Conservation (phyloP, 768 basidiomycete species). For the Amanita polypyramis region DNA sequence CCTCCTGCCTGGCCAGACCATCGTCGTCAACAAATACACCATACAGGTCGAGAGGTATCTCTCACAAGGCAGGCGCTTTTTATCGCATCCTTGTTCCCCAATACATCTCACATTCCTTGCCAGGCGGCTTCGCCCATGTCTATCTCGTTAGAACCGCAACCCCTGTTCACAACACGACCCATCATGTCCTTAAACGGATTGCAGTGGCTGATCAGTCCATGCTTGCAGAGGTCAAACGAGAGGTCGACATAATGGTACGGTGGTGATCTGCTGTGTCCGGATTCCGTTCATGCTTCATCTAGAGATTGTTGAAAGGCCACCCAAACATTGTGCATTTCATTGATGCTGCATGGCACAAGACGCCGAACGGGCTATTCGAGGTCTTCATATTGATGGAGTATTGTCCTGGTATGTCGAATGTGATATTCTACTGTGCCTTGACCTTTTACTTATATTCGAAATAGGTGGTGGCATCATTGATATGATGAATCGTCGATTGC, state of each 20-base stretch:
- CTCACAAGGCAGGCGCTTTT: conserved; percentile 63
- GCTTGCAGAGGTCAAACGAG: conserved; percentile 90
- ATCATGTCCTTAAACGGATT: conserved; percentile 95
- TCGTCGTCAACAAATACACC: conserved; percentile 80
- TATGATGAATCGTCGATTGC: conserved; percentile 96
- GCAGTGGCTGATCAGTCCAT: conserved; percentile 85
- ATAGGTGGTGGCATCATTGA: conserved; percentile 97
- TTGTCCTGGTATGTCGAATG: conserved; percentile 58
- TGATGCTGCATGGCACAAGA: conserved; percentile 85
- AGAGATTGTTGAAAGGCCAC: conserved; percentile 88
- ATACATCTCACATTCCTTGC: conserved; percentile 8
- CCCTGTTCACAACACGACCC: conserved; percentile 84
- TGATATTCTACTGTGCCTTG: not conserved
- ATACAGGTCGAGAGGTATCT: conserved; percentile 94
- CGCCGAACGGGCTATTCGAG: conserved; percentile 79
- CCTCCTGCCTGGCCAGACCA: conserved; percentile 72
- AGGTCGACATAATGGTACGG: conserved; percentile 96
- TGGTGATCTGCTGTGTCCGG: not conserved
- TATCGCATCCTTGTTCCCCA: conserved; percentile 7
- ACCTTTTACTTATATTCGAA: conserved; percentile 7
- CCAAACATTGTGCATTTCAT: conserved; percentile 95
- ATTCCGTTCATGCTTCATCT: conserved; percentile 21
- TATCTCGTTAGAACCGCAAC: conserved; percentile 85
- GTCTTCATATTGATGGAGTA: conserved; percentile 99
- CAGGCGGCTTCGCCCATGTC: conserved; percentile 97